Evolutionary conservation across 306 rosid species (phyloP).

Genomic region (Vigna unguiculata): DNA sequence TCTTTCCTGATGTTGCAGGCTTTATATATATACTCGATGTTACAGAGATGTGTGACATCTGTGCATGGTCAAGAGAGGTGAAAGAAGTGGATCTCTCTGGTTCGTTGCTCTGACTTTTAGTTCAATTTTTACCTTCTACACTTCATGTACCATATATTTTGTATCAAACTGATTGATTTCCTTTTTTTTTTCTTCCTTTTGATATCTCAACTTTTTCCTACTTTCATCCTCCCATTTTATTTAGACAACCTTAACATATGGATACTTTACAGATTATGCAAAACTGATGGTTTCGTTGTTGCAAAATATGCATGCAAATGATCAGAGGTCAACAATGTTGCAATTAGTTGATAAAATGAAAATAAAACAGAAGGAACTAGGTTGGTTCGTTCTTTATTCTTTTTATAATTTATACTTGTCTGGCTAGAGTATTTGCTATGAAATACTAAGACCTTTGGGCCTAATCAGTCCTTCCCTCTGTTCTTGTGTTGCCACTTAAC

Average conservation of each 20-base stretch:
- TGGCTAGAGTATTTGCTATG: slow-evolving; percentile 8
- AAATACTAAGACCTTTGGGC: slow-evolving; percentile 19
- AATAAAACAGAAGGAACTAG: slow-evolving; percentile 75
- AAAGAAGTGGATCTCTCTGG: slow-evolving; percentile 78
- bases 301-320: slow-evolving; percentile 75
- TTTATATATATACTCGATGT: slow-evolving; percentile 35
- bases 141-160: slow-evolving; percentile 1
- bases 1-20: neutral
- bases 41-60: slow-evolving; percentile 92
- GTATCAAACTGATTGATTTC: slow-evolving; percentile 27
- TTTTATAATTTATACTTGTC: neutral
- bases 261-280: slow-evolving; percentile 74
- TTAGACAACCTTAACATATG: slow-evolving; percentile 32
- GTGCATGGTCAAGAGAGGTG: slow-evolving; percentile 77
- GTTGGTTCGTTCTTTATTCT: slow-evolving; percentile 52
- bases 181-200: slow-evolving; percentile 15
- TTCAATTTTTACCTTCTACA: slow-evolving; percentile 31
- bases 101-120: slow-evolving; percentile 53
- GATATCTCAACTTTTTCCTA: slow-evolving; percentile 4
- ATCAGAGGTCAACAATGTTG: slow-evolving; percentile 84
- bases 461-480: slow-evolving; percentile 18
- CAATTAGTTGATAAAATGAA: slow-evolving; percentile 86
- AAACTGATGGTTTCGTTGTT: slow-evolving; percentile 74
- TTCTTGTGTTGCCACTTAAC: slow-evolving; percentile 14
- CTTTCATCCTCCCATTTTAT: slow-evolving; percentile 37